Evolutionary conservation across 305 asterid genomes (phyloP), one percentile per base, ranked within the genome.

Genomic region (Fraxinus dipetala): DNA sequence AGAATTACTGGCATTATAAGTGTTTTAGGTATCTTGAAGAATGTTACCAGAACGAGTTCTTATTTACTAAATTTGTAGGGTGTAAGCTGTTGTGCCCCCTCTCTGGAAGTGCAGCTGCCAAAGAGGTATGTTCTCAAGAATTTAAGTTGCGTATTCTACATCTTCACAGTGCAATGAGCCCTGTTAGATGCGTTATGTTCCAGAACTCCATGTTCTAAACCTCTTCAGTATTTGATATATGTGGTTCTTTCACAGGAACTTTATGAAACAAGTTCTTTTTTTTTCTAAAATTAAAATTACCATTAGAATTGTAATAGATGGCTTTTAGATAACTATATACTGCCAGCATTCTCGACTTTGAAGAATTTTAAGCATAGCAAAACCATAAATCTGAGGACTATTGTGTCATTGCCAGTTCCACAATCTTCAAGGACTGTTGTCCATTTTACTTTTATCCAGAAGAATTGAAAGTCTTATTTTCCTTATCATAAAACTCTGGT

Each of bases 61-160:
- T 82, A 77, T 80, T 56, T 86, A 22, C 77, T 67, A 65, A 80
- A 32, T 85, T 72, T 88, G 84, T 79, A 95, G 98, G 92, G 85
- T 80, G 83, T 85, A 85, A 87, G 78, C 76, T 85, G 78, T 82
- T 70, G 77, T 86, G 82, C 83, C 76, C 65, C 80, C 81, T 87
- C 85, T 2, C 87, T 72, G 87, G 87, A 87, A 82, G 83, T 85
- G 59, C 89, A 85, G 81, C 83, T 84, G 72, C 87, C 84, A 35
- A 87, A 78, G 77, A 85, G 80, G 98, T 93, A 88, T 26, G 88
- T 83, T 56, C 61, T 51, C 35, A 35, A 56, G 78, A 81, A 82
- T 82, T 83, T 61, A 72, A 38, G 30, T 81, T 34, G 3, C 24
- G 32, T 9, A 34, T 40, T 36, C 59, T 81, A 31, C 43, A 79